A percentile compares a stretch with the other conserved stretches of the same genome.
Conservation (phyloP, 495 filamentous ascomycete species). For the Penicillium paradoxum region DNA sequence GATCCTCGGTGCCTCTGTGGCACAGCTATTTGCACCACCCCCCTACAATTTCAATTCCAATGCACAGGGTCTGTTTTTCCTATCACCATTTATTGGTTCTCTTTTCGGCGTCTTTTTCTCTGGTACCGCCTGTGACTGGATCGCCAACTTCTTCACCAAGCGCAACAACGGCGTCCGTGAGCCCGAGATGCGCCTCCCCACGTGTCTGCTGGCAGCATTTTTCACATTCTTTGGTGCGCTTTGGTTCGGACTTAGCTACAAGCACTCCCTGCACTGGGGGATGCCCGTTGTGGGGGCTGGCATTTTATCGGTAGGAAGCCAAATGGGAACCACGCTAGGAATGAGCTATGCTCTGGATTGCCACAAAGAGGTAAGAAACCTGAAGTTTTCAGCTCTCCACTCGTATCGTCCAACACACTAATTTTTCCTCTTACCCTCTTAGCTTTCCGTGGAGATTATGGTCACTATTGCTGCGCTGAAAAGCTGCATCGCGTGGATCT, state of each 20-base stretch:
- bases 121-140: conserved; percentile 43
- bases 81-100: conserved; percentile 45
- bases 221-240: conserved; percentile 19
- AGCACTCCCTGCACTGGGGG: conserved; percentile 15
- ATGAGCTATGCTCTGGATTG: conserved; percentile 23
- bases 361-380: conserved; percentile 15
- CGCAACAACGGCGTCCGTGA: conserved; percentile 48
- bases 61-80: conserved; percentile 45
- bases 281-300: conserved; percentile 21
- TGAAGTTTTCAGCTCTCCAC: not conserved
- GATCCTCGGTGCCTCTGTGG: conserved; percentile 48
- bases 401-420: not conserved
- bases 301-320: conserved; percentile 19
- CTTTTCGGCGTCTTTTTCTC: conserved; percentile 46
- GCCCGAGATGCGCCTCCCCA: conserved; percentile 51
- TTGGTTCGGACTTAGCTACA: conserved; percentile 15
- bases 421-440: not conserved
- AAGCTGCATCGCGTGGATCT: conserved; percentile 20
- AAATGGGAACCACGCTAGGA: conserved; percentile 21
- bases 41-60: conserved; percentile 46
- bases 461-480: conserved; percentile 20
- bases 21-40: conserved; percentile 46
- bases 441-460: conserved; percentile 23
- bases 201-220: conserved; percentile 19
- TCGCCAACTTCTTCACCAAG: conserved; percentile 46